Evolutionary conservation across 768 basidiomycete genomes (phyloP), one percentile per base, ranked within the genome.

Genomic region (Trametopsis cervina): DNA sequence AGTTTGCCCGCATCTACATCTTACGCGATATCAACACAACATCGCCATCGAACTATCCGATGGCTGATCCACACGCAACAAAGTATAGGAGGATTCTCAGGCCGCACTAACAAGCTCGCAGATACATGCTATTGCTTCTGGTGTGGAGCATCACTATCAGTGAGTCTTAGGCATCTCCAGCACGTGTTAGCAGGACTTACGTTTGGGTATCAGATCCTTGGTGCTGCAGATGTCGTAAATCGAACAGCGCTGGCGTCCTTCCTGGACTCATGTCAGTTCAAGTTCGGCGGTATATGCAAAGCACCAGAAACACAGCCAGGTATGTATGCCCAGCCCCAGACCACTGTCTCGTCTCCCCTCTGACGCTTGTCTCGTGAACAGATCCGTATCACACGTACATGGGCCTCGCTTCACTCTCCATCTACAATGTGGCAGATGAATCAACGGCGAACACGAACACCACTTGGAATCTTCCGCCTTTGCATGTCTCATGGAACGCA

Each of bases 111-210:
- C 49, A 99, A 99, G 67, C 71, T 75, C 3, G 77, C 85, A 4
- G 95, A 98, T 54, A 89, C 92, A 2, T 99, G 95, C 63, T 99
- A 99, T 65, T 89, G 88, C 54, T 98, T 96, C 64, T 99, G 95
- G 95, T 86, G 85, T 56, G 85, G 89, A 2, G 93, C 83, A 7
- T 74, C 89, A 0, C 65, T 97, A 9, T 66, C 76, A 60, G 94
- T 94, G 53, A 44, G 77, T 62, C 33, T 20, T 23, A 10, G 26
- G 23, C 33, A 42, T 42, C n/a, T 17, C 35, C 4, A 45, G 5
- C 40, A 13, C 42, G n/a, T n/a, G n/a, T 21, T 29, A 18, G 47
- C 40, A 20, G 20, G 9, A 20, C 24, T 27, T 18, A 17, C 4
- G 11, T 23, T 24, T 47, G 17, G 20, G 21, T 13, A 45, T n/a